Conservation (phyloP, 352 stramenopile species). For the Phytophthora sp. region DNA sequence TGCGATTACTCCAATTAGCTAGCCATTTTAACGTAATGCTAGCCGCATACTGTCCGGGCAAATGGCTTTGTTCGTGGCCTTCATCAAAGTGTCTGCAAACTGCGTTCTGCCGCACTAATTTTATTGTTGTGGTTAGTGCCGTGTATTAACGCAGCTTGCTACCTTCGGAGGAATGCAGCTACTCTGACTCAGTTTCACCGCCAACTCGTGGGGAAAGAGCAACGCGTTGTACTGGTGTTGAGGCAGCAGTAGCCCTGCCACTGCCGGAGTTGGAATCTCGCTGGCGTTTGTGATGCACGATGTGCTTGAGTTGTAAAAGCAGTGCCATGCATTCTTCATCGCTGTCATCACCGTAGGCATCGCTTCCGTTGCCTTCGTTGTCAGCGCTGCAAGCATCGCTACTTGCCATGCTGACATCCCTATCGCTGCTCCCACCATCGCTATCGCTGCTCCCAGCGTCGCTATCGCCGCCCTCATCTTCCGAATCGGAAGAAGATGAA, state of each 20-base stretch:
- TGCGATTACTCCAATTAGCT: neutral
- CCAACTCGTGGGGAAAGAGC: too few species aligned
- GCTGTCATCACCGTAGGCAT: conserved; percentile 15
- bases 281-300: conserved; percentile 5
- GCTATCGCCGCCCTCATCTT: conserved; percentile 6
- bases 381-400: conserved; percentile 9
- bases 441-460: neutral
- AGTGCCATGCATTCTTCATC: conserved; percentile 17
- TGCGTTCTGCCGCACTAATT: too few species aligned
- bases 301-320: conserved; percentile 4
- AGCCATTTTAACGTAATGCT: neutral
- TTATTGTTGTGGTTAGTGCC: too few species aligned
- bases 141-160: too few species aligned
- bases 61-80: too few species aligned
- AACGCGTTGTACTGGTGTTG: neutral
- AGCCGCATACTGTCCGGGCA: neutral
- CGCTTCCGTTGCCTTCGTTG: conserved; percentile 19
- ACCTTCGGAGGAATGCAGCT: too few species aligned
- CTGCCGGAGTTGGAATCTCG: neutral
- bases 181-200: too few species aligned
- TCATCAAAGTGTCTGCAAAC: too few species aligned
- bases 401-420: conserved; percentile 11
- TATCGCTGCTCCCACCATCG: conserved; percentile 2
- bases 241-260: neutral
- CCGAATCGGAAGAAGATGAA: conserved; percentile 13